Conservation (phyloP, 1,139 yeast genomes). For the Saccharomyces uvarum region DNA sequence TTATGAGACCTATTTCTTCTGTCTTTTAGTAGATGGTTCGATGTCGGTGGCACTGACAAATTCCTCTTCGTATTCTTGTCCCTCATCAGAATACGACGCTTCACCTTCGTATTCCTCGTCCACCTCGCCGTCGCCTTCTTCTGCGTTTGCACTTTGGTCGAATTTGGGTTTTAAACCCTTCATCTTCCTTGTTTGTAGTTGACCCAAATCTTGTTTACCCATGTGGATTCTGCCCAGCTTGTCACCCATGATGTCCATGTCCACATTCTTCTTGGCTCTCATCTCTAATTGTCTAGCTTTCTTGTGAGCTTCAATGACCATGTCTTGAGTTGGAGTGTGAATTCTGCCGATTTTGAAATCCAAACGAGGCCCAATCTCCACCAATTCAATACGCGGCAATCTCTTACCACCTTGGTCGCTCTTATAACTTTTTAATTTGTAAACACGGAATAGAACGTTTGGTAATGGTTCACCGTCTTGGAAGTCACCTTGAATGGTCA, state of each 20-base stretch:
- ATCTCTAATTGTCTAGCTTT: slow-evolving; percentile 77
- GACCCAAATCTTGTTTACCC: slow-evolving; percentile 87
- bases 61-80: slow-evolving; percentile 61
- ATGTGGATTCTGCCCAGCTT: slow-evolving; percentile 93
- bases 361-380: slow-evolving; percentile 92
- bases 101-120: slow-evolving; percentile 45
- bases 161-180: slow-evolving; percentile 87
- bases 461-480: slow-evolving; percentile 77
- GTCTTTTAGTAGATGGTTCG: slow-evolving; percentile 37
- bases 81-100: slow-evolving; percentile 37
- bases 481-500: slow-evolving; percentile 66
- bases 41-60: slow-evolving; percentile 49
- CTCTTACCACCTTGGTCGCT: slow-evolving; percentile 62
- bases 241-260: slow-evolving; percentile 86
- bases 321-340: slow-evolving; percentile 75
- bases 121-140: slow-evolving; percentile 41
- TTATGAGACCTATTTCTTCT: slow-evolving; percentile 26
- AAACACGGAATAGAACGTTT: slow-evolving; percentile 79
- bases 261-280: slow-evolving; percentile 81
- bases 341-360: slow-evolving; percentile 89
- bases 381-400: slow-evolving; percentile 87
- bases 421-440: slow-evolving; percentile 69
- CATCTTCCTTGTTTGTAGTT: slow-evolving; percentile 94
- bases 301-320: slow-evolving; percentile 82
- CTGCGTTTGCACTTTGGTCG: slow-evolving; percentile 63